Evolutionary conservation across 108 stramenopile species (phyloP).

Genomic region (Cyclotella atomus): DNA sequence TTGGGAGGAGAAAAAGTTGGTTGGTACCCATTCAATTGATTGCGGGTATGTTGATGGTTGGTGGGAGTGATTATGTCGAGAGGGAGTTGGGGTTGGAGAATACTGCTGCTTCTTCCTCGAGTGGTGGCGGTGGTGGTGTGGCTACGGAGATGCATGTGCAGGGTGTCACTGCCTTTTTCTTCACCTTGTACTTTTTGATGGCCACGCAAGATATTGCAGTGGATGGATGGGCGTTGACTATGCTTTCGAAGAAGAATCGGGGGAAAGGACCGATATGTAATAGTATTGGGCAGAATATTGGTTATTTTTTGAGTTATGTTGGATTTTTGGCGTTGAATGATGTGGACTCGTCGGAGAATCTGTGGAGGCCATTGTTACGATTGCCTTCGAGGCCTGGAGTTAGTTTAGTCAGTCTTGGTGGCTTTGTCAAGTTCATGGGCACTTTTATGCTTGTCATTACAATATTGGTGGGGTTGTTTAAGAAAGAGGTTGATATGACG

Average conservation of each 20-base stretch:
- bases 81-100: constrained; percentile 73
- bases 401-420: constrained; percentile 83
- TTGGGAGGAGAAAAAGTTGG: constrained; percentile 98
- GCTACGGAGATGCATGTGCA: constrained; percentile 62
- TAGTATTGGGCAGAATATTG: constrained; percentile 96
- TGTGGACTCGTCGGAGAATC: constrained; percentile 82
- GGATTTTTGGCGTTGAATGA: constrained; percentile 97
- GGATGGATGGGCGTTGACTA: constrained; percentile 99
- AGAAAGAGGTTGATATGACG: constrained; percentile 69
- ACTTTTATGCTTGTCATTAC: constrained; percentile 92
- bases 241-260: constrained; percentile 93
- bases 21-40: constrained; percentile 95
- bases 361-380: constrained; percentile 77
- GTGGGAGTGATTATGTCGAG: constrained; percentile 85
- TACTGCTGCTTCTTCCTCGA: too few species aligned
- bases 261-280: constrained; percentile 97
- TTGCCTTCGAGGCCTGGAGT: constrained; percentile 60
- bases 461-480: constrained; percentile 88
- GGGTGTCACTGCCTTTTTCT: constrained; percentile 93
- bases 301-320: constrained; percentile 94
- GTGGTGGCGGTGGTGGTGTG: background rate
- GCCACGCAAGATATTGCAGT: constrained; percentile 99
- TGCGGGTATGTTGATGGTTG: constrained; percentile 87
- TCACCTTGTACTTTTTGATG: constrained; percentile 95
- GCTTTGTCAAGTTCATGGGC: constrained; percentile 95